phyloP scores from a whole-genome alignment of 305 asterid species.

The Fraxinus nigra region DNA sequence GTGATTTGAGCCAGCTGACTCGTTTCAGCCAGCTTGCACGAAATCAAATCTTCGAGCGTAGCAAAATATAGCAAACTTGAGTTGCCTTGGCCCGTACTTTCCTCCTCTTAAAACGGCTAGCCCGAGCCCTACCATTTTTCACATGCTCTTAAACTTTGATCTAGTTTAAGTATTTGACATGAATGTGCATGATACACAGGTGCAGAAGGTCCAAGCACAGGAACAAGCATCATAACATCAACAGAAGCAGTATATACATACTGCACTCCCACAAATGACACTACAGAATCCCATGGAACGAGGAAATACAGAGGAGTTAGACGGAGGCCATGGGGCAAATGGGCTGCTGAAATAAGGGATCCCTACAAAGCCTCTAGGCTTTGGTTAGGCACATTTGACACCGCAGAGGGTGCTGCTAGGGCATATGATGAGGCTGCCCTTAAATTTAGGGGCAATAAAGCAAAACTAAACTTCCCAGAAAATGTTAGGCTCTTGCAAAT shows the following conservation, averaged over 20 bases:
- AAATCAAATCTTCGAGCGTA: background rate
- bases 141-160: background rate
- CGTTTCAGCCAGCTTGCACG: background rate
- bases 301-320: slow-evolving; percentile 44
- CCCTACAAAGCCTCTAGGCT: slow-evolving; percentile 44
- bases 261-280: slow-evolving; percentile 31
- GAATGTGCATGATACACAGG: slow-evolving; percentile 7
- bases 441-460: slow-evolving; percentile 44
- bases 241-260: slow-evolving; percentile 38
- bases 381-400: slow-evolving; percentile 51
- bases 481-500: slow-evolving; percentile 26
- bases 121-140: background rate
- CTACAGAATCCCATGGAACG: background rate
- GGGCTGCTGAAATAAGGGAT: slow-evolving; percentile 57
- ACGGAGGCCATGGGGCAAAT: slow-evolving; percentile 53
- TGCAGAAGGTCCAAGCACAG: slow-evolving; percentile 8
- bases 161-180: slow-evolving; percentile 5
- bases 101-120: background rate
- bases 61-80: background rate
- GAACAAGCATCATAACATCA: slow-evolving; percentile 20
- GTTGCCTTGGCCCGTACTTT: background rate
- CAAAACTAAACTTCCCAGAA: slow-evolving; percentile 50
- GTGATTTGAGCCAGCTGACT: background rate
- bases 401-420: slow-evolving; percentile 43
- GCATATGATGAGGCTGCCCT: slow-evolving; percentile 55